Base-by-base conservation (phyloP, 208 protist genomes). In the Crithidia fasciculata region DNA sequence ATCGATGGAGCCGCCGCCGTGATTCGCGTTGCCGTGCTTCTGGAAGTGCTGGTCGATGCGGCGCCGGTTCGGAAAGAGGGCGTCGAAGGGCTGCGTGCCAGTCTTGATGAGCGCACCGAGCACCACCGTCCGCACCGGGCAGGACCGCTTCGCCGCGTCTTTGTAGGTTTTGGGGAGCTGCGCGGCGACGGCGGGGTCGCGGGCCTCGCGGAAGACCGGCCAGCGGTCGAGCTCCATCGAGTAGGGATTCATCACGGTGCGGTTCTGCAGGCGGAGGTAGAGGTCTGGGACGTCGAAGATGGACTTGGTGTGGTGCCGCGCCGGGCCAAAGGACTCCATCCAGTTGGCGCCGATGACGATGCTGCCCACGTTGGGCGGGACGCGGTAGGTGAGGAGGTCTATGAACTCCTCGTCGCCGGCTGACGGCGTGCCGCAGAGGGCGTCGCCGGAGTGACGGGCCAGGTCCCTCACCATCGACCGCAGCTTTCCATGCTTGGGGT, bases 391-490 rank as follows among this genome's bases (percentile, higher is more conserved):
- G 39, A 88, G 50, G 16, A 93, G 65, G 72, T 95, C 87, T 37
- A 95, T 91, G 74, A 84, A 90, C 76, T 95, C 90, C 65, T 84
- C 83, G 61, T 96, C 88, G 8, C 91, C 91, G 3, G 65, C 45
- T 0, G 72, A 67, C 52, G 45, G 44, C 53, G 80, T 82, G 28
- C 81, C 88, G 74, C 81, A 85, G 44, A 89, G 69, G 2, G 81
- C 76, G 72, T 94, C 91, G 40, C 89, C 91, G 49, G 82, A 91
- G 84, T 94, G 91, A 12, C 72, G 74, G 16, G 83, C 84, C 43
- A 82, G 54, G 68, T 90, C 77, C 15, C 71, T 71, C 52, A 72
- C 68, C 15, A 54, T 69, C 13, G 87, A 91, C 12, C 74, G 69
- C 65, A 87, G 69, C 54, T 84, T 89, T 13, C 74, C 67, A 50